phyloP scores from a whole-genome alignment of 306 rosid species.

The Vachellia collinsii region DNA sequence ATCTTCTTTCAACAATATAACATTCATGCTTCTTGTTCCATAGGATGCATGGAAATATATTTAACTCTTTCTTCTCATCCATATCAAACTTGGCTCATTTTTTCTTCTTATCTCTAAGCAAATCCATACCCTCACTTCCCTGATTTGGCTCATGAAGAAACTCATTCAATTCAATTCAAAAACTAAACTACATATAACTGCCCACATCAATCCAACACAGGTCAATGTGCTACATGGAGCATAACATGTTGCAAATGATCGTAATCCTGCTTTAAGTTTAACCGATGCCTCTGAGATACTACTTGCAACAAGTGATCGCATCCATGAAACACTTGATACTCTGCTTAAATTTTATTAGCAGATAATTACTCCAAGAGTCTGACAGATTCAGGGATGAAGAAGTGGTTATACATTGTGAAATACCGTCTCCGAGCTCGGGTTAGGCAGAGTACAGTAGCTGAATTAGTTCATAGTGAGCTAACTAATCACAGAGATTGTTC shows the following conservation, averaged over 20 bases:
- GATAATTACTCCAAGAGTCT: neutral
- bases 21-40: neutral
- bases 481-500: neutral
- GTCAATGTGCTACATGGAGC: neutral
- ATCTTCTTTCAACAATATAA: no score
- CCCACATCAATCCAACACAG: neutral
- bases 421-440: neutral
- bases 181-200: no score
- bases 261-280: neutral
- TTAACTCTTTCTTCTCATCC: no score
- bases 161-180: neutral
- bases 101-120: no score
- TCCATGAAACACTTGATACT: neutral
- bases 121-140: neutral
- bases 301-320: neutral
- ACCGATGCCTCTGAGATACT: neutral
- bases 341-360: neutral
- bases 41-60: no score
- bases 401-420: conserved; percentile 8
- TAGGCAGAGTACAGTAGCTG: neutral
- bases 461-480: conserved; percentile 5
- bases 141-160: neutral
- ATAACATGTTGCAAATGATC: neutral
- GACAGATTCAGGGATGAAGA: neutral
- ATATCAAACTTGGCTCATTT: no score